Evolutionary conservation across 805 yeast genomes (phyloP).

Genomic region (Ogataea pignaliae): DNA sequence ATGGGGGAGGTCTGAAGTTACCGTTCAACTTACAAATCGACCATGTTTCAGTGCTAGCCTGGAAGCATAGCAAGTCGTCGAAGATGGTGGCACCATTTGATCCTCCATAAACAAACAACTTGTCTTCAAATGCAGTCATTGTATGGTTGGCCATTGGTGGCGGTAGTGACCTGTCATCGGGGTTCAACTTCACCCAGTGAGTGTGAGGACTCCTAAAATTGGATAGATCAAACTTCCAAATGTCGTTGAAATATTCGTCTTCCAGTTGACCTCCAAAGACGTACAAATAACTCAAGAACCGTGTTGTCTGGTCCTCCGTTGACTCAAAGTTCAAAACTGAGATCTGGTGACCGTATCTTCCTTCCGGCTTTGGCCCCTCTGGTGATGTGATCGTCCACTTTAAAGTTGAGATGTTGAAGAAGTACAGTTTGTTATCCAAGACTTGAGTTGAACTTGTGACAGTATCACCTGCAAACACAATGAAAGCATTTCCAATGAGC

Average conservation of each 20-base stretch:
- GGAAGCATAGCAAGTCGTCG: constrained; percentile 77
- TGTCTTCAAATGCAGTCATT: constrained; percentile 73
- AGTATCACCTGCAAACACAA: constrained; percentile 96
- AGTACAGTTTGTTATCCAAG: constrained; percentile 85
- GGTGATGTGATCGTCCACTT: constrained; percentile 81
- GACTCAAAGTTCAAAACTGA: constrained; percentile 65
- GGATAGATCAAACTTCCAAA: constrained; percentile 82
- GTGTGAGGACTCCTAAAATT: constrained; percentile 80
- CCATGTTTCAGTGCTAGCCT: constrained; percentile 70
- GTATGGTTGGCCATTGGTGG: constrained; percentile 91
- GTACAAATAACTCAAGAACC: constrained; percentile 52
- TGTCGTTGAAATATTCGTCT: constrained; percentile 76
- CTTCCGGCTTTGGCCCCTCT: constrained; percentile 72
- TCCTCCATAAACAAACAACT: constrained; percentile 89
- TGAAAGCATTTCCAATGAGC: constrained; percentile 90
- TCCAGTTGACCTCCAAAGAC: constrained; percentile 93
- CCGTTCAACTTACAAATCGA: constrained; percentile 66
- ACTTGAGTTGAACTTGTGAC: constrained; percentile 69
- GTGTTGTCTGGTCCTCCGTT: constrained; percentile 30
- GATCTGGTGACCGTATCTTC: constrained; percentile 92
- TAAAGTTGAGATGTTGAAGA: constrained; percentile 73
- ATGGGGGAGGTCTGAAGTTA: constrained; percentile 61
- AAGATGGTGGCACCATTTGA: constrained; percentile 62
- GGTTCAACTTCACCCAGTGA: constrained; percentile 72
- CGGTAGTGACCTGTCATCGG: constrained; percentile 41